Base-by-base conservation (phyloP, 371 early-diverging fungal species). In the Rhizopus delemar region DNA sequence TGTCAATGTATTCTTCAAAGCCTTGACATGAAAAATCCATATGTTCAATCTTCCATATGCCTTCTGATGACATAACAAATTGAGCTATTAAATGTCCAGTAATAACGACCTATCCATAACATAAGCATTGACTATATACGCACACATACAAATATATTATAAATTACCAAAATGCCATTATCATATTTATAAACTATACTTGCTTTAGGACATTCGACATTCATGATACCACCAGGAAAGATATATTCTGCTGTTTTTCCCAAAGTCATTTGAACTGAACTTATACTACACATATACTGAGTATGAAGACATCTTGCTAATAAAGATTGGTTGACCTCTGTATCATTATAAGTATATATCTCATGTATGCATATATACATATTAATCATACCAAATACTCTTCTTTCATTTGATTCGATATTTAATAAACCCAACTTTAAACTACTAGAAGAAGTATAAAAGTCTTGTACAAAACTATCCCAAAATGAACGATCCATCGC, bases 161-260 rank as follows among this genome's bases (percentile, higher is more conserved):
- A 16, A n/a, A 32, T 73, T 65, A 73, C 73, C 69, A 76, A 51
- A 15, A 64, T 59, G 0, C 73, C 74, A 52, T 70, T 72, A 7
- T 63, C 63, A 46, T 69, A 77, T 4, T 66, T 57, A 54, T 72
- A 60, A 13, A 77, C 72, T 12, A 77, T 46, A 46, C 78, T 72
- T 3, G 73, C 72, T 46, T 61, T 56, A 41, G 78, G 78, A 46
- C 78, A 77, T 52, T 77, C 70, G 1, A 77, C 69, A 56, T 68
- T 57, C 60, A 77, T 60, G 35, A 67, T 57, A 12, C 71, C 75
- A 4, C 62, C 61, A 32, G 74, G 57, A 32, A 74, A 59, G 38
- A 77, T 70, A 51, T 71, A 77, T 53, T 74, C 74, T 55, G 63
- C 64, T 29, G 78, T 77, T 46, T 77, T 74, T 29, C 72, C 78